Evolutionary conservation across 2,329 filamentous ascomycete species (phyloP), one percentile per base, ranked within the genome.

Genomic region (Clarireedia homoeocarpa): DNA sequence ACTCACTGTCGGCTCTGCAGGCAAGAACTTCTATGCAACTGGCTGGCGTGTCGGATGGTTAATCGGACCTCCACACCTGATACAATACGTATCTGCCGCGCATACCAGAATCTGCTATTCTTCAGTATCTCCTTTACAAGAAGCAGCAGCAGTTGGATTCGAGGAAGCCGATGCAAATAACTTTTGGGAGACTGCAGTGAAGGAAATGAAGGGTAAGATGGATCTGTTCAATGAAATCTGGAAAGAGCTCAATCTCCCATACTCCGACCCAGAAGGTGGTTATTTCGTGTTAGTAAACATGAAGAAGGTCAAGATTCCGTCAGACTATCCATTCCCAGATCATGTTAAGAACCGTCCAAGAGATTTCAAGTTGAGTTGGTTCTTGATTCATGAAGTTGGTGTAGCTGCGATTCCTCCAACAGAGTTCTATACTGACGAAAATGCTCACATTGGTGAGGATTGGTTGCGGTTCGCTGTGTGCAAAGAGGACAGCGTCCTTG

Each of bases 201-300:
- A 74, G 39, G 91, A 96, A 64, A 97, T 97, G 92, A 88, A 90
- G 73, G 81, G 74, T 58, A 96, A 96, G 73, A 86, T 97, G 75
- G 79, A 87, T 64, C 82, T 82, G 24, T 96, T 99, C 77, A 96
- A 92, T 71, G 78, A 86, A 59, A 76, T 92, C 42, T 92, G 88
- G 76, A 76, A 82, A 50, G 88, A 92, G 73, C 79, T 92, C 6
- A 81, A 78, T 15, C 76, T 92, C 50, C 86, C 64, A 14, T 66
- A 63, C 46, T 67, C 67, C 79, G 87, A 96, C 58, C 94, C 94
- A 4, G 91, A 99, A 71, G 94, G 94, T 53, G 94, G 94, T 20
- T 99, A 99, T 76, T 99, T 99, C 69, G 89, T 99, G 40, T 82
- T 99, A 53, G 94, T 89, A 61, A 99, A 99, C 75, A 85, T 97